Evolutionary conservation across 2,329 filamentous ascomycete genomes (phyloP).

Genomic region (Hypoxylon sp.): DNA sequence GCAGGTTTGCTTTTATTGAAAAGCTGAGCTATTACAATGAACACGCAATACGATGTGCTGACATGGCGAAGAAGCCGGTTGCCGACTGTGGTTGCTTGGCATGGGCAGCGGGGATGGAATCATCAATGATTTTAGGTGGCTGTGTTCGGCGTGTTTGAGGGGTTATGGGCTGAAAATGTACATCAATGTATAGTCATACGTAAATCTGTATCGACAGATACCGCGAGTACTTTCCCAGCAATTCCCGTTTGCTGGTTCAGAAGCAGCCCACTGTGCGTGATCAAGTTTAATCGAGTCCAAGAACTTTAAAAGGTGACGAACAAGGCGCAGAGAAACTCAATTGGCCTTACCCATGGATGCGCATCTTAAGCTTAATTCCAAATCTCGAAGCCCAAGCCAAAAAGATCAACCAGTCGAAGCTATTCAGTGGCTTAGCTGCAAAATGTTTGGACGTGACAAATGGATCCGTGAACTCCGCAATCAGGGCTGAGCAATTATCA

Average conservation of each 20-base stretch:
- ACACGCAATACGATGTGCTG: conserved; percentile 35
- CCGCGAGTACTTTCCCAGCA: not conserved
- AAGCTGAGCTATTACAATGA: conserved; percentile 14
- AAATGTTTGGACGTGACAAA: conserved; percentile 31
- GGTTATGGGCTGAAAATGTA: not conserved
- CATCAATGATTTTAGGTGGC: conserved; percentile 22
- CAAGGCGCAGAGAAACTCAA: conserved; percentile 8
- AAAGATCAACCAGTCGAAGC: no score
- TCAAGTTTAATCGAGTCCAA: no score
- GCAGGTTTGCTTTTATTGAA: conserved; percentile 22
- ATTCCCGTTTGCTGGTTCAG: not conserved
- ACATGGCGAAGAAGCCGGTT: conserved; percentile 34
- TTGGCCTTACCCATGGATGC: conserved; percentile 1
- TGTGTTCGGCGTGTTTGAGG: conserved; percentile 20
- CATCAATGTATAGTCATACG: not conserved
- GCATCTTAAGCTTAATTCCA: conserved; percentile 21
- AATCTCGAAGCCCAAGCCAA: conserved; percentile 16
- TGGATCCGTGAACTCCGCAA: conserved; percentile 26
- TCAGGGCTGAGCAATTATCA: conserved; percentile 27
- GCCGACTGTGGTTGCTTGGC: conserved; percentile 30
- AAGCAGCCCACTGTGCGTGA: not conserved
- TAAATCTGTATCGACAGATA: not conserved
- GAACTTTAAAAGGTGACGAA: conserved; percentile 6
- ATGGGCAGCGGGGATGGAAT: conserved; percentile 17
- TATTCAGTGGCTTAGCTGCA: conserved; percentile 15